Base-by-base conservation (phyloP, 768 basidiomycete species). In the Kwoniella dendrophila region DNA sequence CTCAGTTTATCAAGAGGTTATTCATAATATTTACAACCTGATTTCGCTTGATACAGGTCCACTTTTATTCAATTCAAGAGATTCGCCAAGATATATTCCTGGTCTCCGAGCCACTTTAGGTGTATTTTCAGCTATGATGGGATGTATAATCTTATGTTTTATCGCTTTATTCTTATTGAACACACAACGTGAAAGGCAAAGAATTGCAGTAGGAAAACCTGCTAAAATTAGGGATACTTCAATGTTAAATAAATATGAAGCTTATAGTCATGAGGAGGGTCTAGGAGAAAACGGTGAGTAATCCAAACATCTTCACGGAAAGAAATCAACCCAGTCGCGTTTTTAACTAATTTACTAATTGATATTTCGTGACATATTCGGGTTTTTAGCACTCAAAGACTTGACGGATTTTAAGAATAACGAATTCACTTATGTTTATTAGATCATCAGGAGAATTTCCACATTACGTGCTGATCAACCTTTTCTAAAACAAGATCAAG, bases 171-270 rank as follows among this genome's bases (percentile, higher is more conserved):
- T 55, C 43, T 26, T 56, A 22, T 57, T 72, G 58, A 79, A 78
- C 74, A 73, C 69, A 49, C 50, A 54, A 24, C 61, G 76, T 45
- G 57, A 72, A 60, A 57, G 61, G 14, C 65, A 76, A 56, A 68
- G 78, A 27, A 70, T 75, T 18, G 62, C 63, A 8, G 62, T 68
- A 40, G 78, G 78, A 26, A 75, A 74, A 57, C 78, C 78, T 4
- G 70, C 70, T 24, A 69, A 67, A 45, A 56, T 80, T 32, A 29
- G 55, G 52, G 75, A 77, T 47, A 63, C 63, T 3, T 70, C 66
- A 0, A 75, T 75, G 75, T 41, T 54, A 5, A 48, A 41, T 38
- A 67, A 62, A 41, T 77, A 64, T 56, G 50, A 54, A 44, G 48
- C 66, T 1, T 71, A 71, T 36, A 71, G 63, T 29, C 30, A 43